Conservation (phyloP, 305 asterid genomes). For the Fraxinus paxiana region DNA sequence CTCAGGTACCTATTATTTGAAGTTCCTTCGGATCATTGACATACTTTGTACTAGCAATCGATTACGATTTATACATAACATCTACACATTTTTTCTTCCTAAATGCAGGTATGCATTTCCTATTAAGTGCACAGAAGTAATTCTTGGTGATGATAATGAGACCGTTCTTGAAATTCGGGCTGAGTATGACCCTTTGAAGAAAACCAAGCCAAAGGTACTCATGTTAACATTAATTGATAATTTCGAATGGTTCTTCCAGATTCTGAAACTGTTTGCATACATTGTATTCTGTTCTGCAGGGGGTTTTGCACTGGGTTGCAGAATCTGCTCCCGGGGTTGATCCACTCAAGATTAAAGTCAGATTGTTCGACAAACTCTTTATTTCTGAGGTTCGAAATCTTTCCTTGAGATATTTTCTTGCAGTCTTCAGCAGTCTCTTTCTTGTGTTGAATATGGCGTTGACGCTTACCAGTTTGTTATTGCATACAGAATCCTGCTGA, state of each 20-base stretch:
- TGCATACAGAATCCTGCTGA: slow-evolving; percentile 70
- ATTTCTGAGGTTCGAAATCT: slow-evolving; percentile 64
- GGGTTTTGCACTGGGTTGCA: slow-evolving; percentile 93
- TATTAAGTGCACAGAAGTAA: slow-evolving; percentile 78
- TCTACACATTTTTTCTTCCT: slow-evolving; percentile 11
- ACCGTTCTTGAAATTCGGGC: slow-evolving; percentile 70
- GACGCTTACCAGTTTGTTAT: slow-evolving; percentile 21
- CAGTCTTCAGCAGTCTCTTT: background rate
- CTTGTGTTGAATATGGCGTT: background rate
- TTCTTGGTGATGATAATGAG: slow-evolving; percentile 55
- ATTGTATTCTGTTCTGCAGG: slow-evolving; percentile 42
- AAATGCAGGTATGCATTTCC: slow-evolving; percentile 81
- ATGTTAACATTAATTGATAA: slow-evolving; percentile 1
- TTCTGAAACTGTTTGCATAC: background rate
- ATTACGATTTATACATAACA: slow-evolving; percentile 4
- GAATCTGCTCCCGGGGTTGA: slow-evolving; percentile 68
- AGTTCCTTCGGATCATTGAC: background rate
- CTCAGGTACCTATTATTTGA: slow-evolving; percentile 48
- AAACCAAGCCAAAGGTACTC: slow-evolving; percentile 74
- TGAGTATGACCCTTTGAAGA: slow-evolving; percentile 72
- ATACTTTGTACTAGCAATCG: background rate
- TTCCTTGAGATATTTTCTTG: background rate
- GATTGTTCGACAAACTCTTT: slow-evolving; percentile 80
- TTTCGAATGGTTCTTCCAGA: background rate
- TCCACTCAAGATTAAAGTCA: slow-evolving; percentile 79